These are phyloP conservation scores for Suhomyces emberorum DNA, from an alignment of 805 yeast genomes.

Conservation along the genomic window DNA sequence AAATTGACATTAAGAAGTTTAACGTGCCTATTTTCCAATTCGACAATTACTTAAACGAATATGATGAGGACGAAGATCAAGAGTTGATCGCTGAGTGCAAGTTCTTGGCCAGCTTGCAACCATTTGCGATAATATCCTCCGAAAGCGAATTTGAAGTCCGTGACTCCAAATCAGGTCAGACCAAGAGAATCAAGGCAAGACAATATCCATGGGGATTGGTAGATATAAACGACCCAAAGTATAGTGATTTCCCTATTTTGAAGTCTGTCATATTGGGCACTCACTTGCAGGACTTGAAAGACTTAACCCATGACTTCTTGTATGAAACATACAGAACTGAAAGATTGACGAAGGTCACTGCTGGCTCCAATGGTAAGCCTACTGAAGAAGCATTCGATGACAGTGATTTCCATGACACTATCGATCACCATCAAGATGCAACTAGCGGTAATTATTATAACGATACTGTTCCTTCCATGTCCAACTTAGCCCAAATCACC, in stretches of 20 bases:
- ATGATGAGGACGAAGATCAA: conserved; percentile 72
- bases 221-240: conserved; percentile 50
- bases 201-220: conserved; percentile 75
- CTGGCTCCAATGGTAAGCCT: conserved; percentile 16
- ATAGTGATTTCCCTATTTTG: conserved; percentile 54
- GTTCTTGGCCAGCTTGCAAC: conserved; percentile 60
- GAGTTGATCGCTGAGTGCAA: conserved; percentile 70
- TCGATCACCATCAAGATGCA: conserved; percentile 16
- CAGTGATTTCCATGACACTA: conserved; percentile 20
- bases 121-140: conserved; percentile 69
- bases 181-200: conserved; percentile 50
- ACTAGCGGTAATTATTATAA: conserved; percentile 5
- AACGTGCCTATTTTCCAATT: conserved; percentile 79
- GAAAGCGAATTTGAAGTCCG: conserved; percentile 51
- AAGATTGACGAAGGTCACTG: conserved; percentile 59
- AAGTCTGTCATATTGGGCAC: conserved; percentile 75
- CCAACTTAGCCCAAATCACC: conserved; percentile 57
- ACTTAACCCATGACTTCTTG: conserved; percentile 69
- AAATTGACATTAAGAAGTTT: conserved; percentile 60
- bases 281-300: conserved; percentile 80
- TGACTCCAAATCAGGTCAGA: conserved; percentile 43
- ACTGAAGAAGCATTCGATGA: conserved; percentile 18
- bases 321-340: conserved; percentile 82
- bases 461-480: conserved; percentile 49
- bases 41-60: conserved; percentile 43